These are phyloP conservation scores for Paraphoma sp. DNA, from an alignment of 2,329 filamentous ascomycete genomes.

Conservation along the genomic window DNA sequence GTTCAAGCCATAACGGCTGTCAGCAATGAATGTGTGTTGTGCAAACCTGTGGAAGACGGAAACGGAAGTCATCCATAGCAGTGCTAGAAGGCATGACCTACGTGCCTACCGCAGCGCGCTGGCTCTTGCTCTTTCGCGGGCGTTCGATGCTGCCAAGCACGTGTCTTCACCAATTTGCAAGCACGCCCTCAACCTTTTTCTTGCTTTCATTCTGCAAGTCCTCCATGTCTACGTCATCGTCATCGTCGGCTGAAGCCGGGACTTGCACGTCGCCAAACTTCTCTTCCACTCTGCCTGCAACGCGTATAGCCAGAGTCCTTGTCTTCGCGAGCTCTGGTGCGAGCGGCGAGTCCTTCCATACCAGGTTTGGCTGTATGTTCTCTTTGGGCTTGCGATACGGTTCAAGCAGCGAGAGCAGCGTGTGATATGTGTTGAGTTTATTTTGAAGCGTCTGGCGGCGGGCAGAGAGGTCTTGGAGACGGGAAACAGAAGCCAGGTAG, in stretches of 20 bases:
- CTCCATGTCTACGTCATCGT: slow-evolving; percentile 29
- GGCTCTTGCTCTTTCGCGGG: too few species aligned
- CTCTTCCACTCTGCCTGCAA: slow-evolving; percentile 44
- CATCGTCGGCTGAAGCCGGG: slow-evolving; percentile 33
- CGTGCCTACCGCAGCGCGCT: too few species aligned
- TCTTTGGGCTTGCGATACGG: slow-evolving; percentile 59
- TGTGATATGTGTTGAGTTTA: slow-evolving; percentile 56
- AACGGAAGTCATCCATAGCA: too few species aligned
- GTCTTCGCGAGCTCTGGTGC: slow-evolving; percentile 72
- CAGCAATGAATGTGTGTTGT: neutral
- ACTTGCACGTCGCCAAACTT: slow-evolving; percentile 36
- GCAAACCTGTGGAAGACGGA: too few species aligned
- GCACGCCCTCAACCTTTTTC: slow-evolving; percentile 32
- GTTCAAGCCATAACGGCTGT: too few species aligned
- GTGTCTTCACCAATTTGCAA: slow-evolving; percentile 29
- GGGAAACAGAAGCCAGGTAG: slow-evolving; percentile 50
- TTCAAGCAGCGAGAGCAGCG: slow-evolving; percentile 59
- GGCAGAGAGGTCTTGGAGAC: slow-evolving; percentile 56
- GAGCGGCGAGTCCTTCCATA: slow-evolving; percentile 69
- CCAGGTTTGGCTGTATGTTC: slow-evolving; percentile 68
- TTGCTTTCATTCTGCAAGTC: slow-evolving; percentile 22
- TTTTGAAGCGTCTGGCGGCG: slow-evolving; percentile 57
- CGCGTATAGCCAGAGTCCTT: slow-evolving; percentile 60
- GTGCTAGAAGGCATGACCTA: neutral
- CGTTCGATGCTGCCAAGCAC: neutral